Evolutionary conservation across 2,329 filamentous ascomycete species (phyloP).

Genomic region (Curvularia sp.): DNA sequence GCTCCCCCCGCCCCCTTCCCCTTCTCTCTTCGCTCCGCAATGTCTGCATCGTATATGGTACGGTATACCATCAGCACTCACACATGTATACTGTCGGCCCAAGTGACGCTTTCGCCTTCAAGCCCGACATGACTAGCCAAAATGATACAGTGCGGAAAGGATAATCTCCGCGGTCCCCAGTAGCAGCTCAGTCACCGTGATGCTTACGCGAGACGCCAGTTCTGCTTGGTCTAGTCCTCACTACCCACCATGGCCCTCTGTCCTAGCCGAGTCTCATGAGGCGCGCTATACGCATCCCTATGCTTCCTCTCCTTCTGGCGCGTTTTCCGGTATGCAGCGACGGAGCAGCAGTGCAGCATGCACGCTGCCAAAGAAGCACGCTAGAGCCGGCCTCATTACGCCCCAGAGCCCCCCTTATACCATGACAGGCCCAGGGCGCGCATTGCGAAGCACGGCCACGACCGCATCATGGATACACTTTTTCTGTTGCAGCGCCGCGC

Average conservation of each 20-base stretch:
- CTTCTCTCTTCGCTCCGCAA: neutral
- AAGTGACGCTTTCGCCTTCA: slow-evolving; percentile 24
- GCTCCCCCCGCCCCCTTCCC: neutral
- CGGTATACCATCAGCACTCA: slow-evolving; percentile 16
- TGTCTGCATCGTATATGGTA: neutral
- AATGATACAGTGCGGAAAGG: slow-evolving; percentile 9
- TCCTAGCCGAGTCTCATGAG: slow-evolving; percentile 21
- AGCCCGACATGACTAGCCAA: slow-evolving; percentile 23
- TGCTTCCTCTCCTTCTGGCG: slow-evolving; percentile 19
- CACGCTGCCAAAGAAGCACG: neutral
- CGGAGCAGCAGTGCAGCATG: slow-evolving; percentile 10
- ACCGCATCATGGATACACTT: slow-evolving; percentile 22
- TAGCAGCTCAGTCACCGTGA: slow-evolving; percentile 20
- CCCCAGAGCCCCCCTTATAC: neutral
- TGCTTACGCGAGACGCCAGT: slow-evolving; percentile 33
- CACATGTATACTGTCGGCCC: slow-evolving; percentile 18
- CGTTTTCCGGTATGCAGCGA: slow-evolving; percentile 20
- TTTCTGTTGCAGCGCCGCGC: slow-evolving; percentile 30
- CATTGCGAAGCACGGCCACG: slow-evolving; percentile 24
- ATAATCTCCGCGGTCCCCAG: slow-evolving; percentile 29
- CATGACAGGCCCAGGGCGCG: slow-evolving; percentile 11
- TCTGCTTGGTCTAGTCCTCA: slow-evolving; percentile 19
- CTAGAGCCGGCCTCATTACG: slow-evolving; percentile 7
- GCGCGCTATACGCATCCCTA: slow-evolving; percentile 10
- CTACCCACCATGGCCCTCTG: slow-evolving; percentile 2